Base-by-base conservation (phyloP, 768 basidiomycete genomes). In the Mycena amicta region DNA sequence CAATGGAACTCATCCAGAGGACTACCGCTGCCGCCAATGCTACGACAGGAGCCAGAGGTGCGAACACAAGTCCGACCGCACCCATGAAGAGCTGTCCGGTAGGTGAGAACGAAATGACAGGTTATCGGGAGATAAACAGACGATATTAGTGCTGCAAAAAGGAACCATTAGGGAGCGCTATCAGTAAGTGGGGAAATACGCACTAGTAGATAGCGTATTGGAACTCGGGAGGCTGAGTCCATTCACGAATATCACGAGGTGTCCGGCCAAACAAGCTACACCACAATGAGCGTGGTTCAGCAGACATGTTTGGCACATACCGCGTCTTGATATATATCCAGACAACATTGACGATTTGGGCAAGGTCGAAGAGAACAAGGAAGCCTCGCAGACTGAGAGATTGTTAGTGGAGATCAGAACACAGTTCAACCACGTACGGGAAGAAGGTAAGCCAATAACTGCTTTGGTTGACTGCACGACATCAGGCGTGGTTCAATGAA, bases 381-480 rank as follows among this genome's bases (percentile, higher is more conserved):
- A 98, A 97, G 25, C 95, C 97, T 70, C 96, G 92, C 33, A 98
- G 80, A 5, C 92, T 93, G 63, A 22, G 55, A 49, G 63, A 25
- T 4, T 5, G 25, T 33, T 31, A 49, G 29, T 29, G 30, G n/a
- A 31, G 13, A 46, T 28, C 8, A 23, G 12, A 31, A 20, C 33
- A n/a, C 18, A 26, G 41, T 27, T 56, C 40, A 57, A 56, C 22
- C 18, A 77, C 89, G n/a, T 71, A 93, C 88, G 95, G 93, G 79
- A 95, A 93, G 78, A 87, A 95, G 3, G 93, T 96, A 51, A 96
- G 75, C 93, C 93, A 96, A 73, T 90, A 97, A 22, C 90, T 92
- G 6, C 89, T 80, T 68, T 98, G 96, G 67, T 90, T 84, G 65
- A 98, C 62, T 63, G 55, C 11, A n/a, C n/a, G n/a, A n/a, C n/a